Evolutionary conservation across 129 eudicot species (phyloP).

Genomic region (Tanacetum coccineum): DNA sequence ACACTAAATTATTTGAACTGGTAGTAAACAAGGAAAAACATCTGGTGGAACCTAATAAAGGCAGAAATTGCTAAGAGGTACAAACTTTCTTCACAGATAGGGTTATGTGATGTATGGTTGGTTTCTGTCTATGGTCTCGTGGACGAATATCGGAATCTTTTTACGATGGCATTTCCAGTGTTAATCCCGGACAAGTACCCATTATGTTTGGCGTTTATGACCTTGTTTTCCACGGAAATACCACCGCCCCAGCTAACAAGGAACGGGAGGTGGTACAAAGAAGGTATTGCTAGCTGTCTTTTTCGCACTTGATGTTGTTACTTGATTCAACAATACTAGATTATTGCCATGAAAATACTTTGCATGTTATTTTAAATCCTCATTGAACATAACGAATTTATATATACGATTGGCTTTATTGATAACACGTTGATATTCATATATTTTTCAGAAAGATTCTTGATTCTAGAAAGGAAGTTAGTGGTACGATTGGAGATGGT

Average conservation of each 20-base stretch:
- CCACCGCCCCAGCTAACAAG: conserved; percentile 6
- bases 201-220: conserved; percentile 15
- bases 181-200: conserved; percentile 23
- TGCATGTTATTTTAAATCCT: too few relatives aligned
- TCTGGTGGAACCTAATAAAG: conserved; percentile 29
- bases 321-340: too few relatives aligned
- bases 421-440: neutral
- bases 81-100: conserved; percentile 24
- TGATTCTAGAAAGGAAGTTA: conserved; percentile 21
- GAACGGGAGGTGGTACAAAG: conserved; percentile 53
- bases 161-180: conserved; percentile 19
- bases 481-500: conserved; percentile 34
- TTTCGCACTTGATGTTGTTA: neutral
- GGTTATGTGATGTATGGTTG: conserved; percentile 14
- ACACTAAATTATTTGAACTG: conserved; percentile 8
- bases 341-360: too few relatives aligned
- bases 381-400: too few relatives aligned
- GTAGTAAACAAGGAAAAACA: conserved; percentile 15
- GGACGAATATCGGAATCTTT: conserved; percentile 34
- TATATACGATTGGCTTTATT: neutral
- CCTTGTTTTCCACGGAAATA: neutral
- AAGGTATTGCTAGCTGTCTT: conserved; percentile 24
- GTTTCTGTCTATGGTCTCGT: conserved; percentile 32
- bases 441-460: conserved; percentile 25
- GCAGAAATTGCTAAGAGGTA: conserved; percentile 30